Evolutionary conservation across 2,329 filamentous ascomycete species (phyloP).

Genomic region (Claviceps sp.): DNA sequence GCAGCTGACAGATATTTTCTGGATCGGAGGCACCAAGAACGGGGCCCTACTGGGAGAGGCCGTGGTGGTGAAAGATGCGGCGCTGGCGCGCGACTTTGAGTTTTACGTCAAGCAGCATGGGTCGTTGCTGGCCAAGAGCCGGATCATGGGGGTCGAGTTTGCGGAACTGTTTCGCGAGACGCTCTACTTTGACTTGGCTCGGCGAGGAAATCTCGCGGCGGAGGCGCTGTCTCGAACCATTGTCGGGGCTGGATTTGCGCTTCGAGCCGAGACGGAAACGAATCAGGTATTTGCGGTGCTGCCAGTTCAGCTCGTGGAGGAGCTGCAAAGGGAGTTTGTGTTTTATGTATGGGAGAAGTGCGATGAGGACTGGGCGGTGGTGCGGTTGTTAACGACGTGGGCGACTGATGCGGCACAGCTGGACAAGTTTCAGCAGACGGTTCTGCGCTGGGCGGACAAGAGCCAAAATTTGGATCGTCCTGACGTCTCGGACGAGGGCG

Average conservation of each 20-base stretch:
- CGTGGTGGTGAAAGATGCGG: conserved; percentile 30
- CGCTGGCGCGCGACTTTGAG: conserved; percentile 30
- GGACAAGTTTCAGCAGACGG: conserved; percentile 21
- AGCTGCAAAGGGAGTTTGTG: conserved; percentile 27
- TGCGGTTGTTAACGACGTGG: conserved; percentile 36
- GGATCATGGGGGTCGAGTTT: conserved; percentile 35
- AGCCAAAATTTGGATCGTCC: too few relatives aligned
- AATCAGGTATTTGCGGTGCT: conserved; percentile 37
- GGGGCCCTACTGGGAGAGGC: conserved; percentile 37
- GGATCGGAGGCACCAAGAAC: conserved; percentile 40
- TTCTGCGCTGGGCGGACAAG: conserved; percentile 11
- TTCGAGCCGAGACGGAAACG: conserved; percentile 32
- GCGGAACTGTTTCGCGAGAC: conserved; percentile 31
- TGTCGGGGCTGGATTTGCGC: conserved; percentile 24
- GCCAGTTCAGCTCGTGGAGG: conserved; percentile 22
- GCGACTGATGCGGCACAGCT: conserved; percentile 30
- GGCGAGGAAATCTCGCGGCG: conserved; percentile 30
- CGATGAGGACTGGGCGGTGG: conserved; percentile 24
- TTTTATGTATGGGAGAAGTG: conserved; percentile 36
- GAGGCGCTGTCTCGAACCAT: conserved; percentile 30
- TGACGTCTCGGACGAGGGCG: too few relatives aligned
- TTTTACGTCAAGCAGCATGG: conserved; percentile 40
- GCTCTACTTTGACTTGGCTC: conserved; percentile 32
- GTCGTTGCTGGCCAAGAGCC: conserved; percentile 34
- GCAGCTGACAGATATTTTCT: conserved; percentile 37